A percentile compares a stretch with the other conserved stretches of the same genome.
Conservation (phyloP, 2,329 filamentous ascomycete species). For the Cytospora leucostoma region DNA sequence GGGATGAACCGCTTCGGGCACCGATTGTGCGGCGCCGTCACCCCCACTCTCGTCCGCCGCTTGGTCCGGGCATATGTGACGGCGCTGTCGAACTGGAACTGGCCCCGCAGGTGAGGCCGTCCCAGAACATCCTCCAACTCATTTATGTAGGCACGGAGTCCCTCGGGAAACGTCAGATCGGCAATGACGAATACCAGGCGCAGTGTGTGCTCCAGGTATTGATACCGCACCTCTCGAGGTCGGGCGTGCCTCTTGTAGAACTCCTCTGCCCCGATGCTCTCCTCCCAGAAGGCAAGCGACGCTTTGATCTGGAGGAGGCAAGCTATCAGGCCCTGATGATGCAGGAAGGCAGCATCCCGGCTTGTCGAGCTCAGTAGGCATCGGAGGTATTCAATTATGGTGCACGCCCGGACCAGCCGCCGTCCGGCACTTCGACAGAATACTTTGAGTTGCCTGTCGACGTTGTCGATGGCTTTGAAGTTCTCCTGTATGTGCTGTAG, state of each 20-base stretch:
- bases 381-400: slow-evolving; percentile 9
- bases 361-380: background rate
- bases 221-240: slow-evolving; percentile 11
- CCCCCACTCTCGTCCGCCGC: slow-evolving; percentile 9
- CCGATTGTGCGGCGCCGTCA: slow-evolving; percentile 16
- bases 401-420: slow-evolving; percentile 15
- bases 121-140: slow-evolving; percentile 14
- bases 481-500: slow-evolving; percentile 20
- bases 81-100: slow-evolving; percentile 21
- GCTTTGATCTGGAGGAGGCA: slow-evolving; percentile 20
- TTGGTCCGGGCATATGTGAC: slow-evolving; percentile 16
- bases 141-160: slow-evolving; percentile 12
- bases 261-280: slow-evolving; percentile 17
- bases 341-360: slow-evolving; percentile 9
- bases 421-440: slow-evolving; percentile 22
- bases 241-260: slow-evolving; percentile 18
- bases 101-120: slow-evolving; percentile 10
- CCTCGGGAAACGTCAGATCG: slow-evolving; percentile 23
- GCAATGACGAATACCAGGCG: slow-evolving; percentile 17
- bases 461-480: slow-evolving; percentile 1
- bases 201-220: slow-evolving; percentile 19
- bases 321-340: slow-evolving; percentile 8
- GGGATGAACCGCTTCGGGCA: slow-evolving; percentile 12
- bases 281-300: slow-evolving; percentile 22
- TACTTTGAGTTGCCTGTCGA: slow-evolving; percentile 13